These are phyloP conservation scores for Chlorella sp. DNA, from an alignment of 139 green algal species.

Conservation along the genomic window DNA sequence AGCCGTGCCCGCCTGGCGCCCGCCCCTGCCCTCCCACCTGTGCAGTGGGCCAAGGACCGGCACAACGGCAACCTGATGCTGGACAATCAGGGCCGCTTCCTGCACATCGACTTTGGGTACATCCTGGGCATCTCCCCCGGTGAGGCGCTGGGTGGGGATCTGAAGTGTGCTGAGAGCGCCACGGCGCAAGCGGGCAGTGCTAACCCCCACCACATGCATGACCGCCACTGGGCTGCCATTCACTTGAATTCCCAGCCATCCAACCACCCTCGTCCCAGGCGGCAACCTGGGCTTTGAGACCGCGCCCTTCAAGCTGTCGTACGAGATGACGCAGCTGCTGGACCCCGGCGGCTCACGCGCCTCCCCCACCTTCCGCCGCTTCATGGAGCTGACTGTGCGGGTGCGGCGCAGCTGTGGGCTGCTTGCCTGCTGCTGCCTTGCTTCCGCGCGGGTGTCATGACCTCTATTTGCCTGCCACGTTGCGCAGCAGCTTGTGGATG, in stretches of 20 bases:
- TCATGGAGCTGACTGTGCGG: conserved; percentile 71
- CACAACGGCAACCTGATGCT: conserved; percentile 99
- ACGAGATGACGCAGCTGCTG: conserved; percentile 98
- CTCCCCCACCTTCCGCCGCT: conserved; percentile 55
- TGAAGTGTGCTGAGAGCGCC: too few species aligned
- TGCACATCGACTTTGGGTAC: conserved; percentile 99
- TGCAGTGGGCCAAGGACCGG: conserved; percentile 88
- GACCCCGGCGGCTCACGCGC: conserved; percentile 73
- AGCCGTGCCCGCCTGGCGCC: too few species aligned
- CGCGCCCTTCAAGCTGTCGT: conserved; percentile 97
- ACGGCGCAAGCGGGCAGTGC: too few species aligned
- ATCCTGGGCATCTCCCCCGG: conserved; percentile 88
- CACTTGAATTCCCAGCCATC: too few species aligned
- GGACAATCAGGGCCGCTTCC: conserved; percentile 89
- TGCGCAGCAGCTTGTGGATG: too few species aligned
- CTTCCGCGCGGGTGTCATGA: too few species aligned
- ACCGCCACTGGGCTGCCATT: too few species aligned
- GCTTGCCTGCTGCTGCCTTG: background rate
- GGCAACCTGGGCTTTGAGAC: conserved; percentile 93
- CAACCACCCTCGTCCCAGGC: conserved; percentile 41
- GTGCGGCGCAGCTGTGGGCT: conserved; percentile 40
- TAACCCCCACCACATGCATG: too few species aligned
- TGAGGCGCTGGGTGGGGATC: conserved; percentile 29
- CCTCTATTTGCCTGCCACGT: too few species aligned
- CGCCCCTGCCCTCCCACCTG: too few species aligned